Evolutionary conservation across 1,284 basidiomycete species (phyloP).

Genomic region (Inonotus hispidus): DNA sequence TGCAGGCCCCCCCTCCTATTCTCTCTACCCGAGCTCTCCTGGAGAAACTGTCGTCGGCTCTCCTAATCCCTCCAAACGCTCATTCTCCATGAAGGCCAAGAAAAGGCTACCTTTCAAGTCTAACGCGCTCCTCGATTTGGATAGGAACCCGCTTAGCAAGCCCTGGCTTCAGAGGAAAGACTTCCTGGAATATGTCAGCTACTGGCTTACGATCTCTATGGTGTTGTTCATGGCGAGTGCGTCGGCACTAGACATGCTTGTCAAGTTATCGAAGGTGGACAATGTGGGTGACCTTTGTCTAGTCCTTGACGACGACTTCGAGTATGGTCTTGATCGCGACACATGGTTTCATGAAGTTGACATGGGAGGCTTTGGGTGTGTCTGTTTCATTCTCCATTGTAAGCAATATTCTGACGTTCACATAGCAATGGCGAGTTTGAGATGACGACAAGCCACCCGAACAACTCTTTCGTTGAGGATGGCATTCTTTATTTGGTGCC

Average conservation of each 20-base stretch:
- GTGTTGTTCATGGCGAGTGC: slow-evolving; percentile 6
- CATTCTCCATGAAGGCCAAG: background rate
- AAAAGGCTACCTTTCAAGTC: slow-evolving; percentile 4
- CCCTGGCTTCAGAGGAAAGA: slow-evolving; percentile 10
- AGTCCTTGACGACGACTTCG: slow-evolving; percentile 68
- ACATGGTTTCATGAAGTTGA: slow-evolving; percentile 66
- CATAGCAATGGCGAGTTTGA: slow-evolving; percentile 71
- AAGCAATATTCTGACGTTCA: slow-evolving; percentile 8
- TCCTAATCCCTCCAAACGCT: background rate
- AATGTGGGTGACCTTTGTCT: slow-evolving; percentile 45
- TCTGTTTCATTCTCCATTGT: slow-evolving; percentile 5
- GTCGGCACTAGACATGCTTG: background rate
- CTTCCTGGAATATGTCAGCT: slow-evolving; percentile 6
- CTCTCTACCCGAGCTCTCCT: slow-evolving; percentile 1
- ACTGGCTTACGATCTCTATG: slow-evolving; percentile 14
- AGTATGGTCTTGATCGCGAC: slow-evolving; percentile 40
- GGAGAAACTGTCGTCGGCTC: slow-evolving; percentile 10
- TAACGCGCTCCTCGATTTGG: slow-evolving; percentile 7
- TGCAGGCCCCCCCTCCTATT: background rate
- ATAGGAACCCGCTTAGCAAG: background rate
- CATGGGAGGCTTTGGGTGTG: slow-evolving; percentile 70
- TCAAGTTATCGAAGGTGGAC: slow-evolving; percentile 1
- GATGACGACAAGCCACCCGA: slow-evolving; percentile 61
- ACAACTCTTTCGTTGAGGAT: slow-evolving; percentile 67
- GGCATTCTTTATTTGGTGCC: slow-evolving; percentile 75